Evolutionary conservation across 208 protist species (phyloP).

Genomic region (Leishmania guyanensis): DNA sequence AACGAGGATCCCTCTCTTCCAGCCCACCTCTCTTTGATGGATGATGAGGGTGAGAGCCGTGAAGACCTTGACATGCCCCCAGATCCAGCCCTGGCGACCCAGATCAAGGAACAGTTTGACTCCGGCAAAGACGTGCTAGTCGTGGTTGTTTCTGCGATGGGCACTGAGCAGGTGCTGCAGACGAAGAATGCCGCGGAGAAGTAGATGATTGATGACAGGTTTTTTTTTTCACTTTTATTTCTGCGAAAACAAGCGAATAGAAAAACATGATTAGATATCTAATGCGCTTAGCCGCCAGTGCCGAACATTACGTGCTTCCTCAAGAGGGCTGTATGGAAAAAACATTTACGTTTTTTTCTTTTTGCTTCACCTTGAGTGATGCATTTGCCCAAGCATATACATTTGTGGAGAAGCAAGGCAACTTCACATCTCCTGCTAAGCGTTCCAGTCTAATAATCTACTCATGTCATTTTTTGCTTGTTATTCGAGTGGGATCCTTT

Average conservation of each 20-base stretch:
- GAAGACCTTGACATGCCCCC: conserved; percentile 96
- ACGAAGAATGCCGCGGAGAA: conserved; percentile 92
- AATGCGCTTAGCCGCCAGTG: background rate
- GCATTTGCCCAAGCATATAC: background rate
- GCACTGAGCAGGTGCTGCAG: conserved; percentile 93
- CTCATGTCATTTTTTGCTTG: background rate
- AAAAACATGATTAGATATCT: background rate
- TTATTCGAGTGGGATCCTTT: background rate
- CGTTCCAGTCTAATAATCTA: background rate
- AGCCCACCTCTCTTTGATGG: conserved; percentile 88
- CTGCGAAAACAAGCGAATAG: background rate
- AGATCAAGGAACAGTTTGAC: conserved; percentile 93
- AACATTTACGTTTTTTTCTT: background rate
- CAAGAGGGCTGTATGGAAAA: background rate
- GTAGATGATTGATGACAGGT: conserved; percentile 29
- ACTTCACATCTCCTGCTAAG: background rate
- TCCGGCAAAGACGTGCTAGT: conserved; percentile 95
- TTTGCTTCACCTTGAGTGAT: background rate
- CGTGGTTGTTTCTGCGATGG: conserved; percentile 94
- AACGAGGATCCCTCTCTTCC: conserved; percentile 84
- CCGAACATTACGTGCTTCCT: background rate
- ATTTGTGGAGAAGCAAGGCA: background rate
- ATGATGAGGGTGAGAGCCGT: conserved; percentile 92
- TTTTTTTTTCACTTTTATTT: background rate
- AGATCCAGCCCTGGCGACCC: conserved; percentile 85